A percentile compares a stretch with the other conserved stretches of the same genome.
Evolutionary conservation across 495 filamentous ascomycete genomes (phyloP).

Genomic region (Trichodelitschia bisporula): DNA sequence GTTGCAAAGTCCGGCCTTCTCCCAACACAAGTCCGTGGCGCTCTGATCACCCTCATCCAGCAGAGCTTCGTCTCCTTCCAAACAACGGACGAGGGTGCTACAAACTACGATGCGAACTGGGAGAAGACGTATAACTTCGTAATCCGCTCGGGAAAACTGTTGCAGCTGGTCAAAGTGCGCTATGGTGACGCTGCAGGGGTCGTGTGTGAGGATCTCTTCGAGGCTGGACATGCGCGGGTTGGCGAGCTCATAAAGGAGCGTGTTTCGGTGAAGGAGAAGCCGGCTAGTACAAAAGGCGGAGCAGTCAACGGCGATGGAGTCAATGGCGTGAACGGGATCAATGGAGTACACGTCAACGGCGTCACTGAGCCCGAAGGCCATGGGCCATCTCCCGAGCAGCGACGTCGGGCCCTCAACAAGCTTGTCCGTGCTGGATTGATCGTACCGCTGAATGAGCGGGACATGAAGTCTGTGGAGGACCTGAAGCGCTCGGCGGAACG

Average conservation of each 20-base stretch:
- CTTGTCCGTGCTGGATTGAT: slow-evolving; percentile 26
- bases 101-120: slow-evolving; percentile 60
- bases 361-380: too few relatives aligned
- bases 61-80: slow-evolving; percentile 64
- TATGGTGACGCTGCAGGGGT: slow-evolving; percentile 44
- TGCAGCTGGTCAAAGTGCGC: slow-evolving; percentile 42
- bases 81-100: slow-evolving; percentile 31
- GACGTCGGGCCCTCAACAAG: slow-evolving; percentile 21
- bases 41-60: slow-evolving; percentile 63
- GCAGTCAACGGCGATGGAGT: slow-evolving; percentile 10
- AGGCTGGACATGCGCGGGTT: slow-evolving; percentile 53
- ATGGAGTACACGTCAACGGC: slow-evolving; percentile 1
- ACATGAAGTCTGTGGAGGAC: slow-evolving; percentile 27
- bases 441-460: slow-evolving; percentile 20
- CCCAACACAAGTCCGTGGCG: slow-evolving; percentile 44
- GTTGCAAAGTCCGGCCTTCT: slow-evolving; percentile 40
- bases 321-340: slow-evolving; percentile 1
- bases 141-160: slow-evolving; percentile 56
- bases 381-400: slow-evolving; percentile 8
- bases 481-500: slow-evolving; percentile 24
- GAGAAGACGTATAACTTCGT: slow-evolving; percentile 55
- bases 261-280: slow-evolving; percentile 6
- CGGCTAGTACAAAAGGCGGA: slow-evolving; percentile 2
- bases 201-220: slow-evolving; percentile 47
- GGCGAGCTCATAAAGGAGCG: slow-evolving; percentile 33